Conservation (phyloP, 2,329 filamentous ascomycete species). For the Coniella lustricola region DNA sequence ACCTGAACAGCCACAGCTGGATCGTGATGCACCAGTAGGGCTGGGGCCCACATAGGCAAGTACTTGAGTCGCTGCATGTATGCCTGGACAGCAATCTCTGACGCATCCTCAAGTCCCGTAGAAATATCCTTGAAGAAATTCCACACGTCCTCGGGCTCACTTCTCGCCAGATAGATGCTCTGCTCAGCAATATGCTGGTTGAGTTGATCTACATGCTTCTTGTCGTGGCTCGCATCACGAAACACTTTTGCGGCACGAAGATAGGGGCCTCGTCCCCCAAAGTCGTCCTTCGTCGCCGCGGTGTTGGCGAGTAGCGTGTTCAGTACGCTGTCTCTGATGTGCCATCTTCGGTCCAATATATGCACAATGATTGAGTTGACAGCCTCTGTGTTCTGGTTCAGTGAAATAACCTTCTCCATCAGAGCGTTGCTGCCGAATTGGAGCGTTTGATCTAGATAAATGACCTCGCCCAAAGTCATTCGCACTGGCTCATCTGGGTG, state of each 20-base stretch:
- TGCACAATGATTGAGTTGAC: conserved; percentile 51
- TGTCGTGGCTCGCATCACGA: conserved; percentile 34
- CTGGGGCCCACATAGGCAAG: conserved; percentile 44
- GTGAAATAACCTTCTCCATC: conserved; percentile 57
- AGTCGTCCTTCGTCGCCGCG: conserved; percentile 40
- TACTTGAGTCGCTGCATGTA: conserved; percentile 25
- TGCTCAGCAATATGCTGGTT: conserved; percentile 38
- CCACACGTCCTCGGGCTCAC: conserved; percentile 43
- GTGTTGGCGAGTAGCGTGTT: conserved; percentile 48
- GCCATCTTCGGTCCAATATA: conserved; percentile 45
- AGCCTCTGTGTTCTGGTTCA: conserved; percentile 48
- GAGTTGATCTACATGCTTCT: conserved; percentile 30
- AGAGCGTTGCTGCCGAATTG: conserved; percentile 41
- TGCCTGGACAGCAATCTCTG: conserved; percentile 24
- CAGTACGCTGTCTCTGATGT: conserved; percentile 46
- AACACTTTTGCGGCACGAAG: conserved; percentile 52
- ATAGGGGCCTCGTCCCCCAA: conserved; percentile 45
- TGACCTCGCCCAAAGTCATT: conserved; percentile 17
- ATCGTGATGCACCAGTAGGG: conserved; percentile 42
- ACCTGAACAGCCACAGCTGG: conserved; percentile 33
- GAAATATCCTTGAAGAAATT: conserved; percentile 34
- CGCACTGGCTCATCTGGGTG: conserved; percentile 20
- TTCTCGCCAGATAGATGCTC: conserved; percentile 36
- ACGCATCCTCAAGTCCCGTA: conserved; percentile 24
- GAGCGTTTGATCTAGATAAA: conserved; percentile 19